Percentiles rank a stretch among this genome's conserved stretches.
These are phyloP conservation scores for Scedosporium apiospermum DNA, from an alignment of 2,329 filamentous ascomycete species.

Conservation along the genomic window DNA sequence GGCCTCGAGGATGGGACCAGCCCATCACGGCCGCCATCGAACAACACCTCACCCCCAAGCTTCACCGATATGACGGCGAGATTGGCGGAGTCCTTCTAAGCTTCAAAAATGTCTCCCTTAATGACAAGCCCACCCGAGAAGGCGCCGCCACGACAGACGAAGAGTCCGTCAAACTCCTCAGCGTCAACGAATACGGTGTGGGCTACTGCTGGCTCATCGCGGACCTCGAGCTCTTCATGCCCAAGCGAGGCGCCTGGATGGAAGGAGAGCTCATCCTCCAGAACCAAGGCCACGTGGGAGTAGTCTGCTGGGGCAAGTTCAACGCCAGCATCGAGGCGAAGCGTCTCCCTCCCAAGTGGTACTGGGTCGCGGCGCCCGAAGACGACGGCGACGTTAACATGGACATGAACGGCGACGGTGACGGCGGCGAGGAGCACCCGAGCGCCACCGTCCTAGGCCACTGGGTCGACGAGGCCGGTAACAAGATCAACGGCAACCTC, in stretches of 20 bases:
- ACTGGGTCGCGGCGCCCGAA: conserved; percentile 45
- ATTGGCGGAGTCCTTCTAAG: conserved; percentile 66
- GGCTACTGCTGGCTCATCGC: conserved; percentile 83
- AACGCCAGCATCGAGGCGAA: conserved; percentile 76
- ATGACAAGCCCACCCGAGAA: conserved; percentile 44
- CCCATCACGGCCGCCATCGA: conserved; percentile 62
- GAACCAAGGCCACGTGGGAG: conserved; percentile 78
- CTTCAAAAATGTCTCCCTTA: conserved; percentile 60
- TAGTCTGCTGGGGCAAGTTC: conserved; percentile 86
- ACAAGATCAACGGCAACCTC: conserved; percentile 60
- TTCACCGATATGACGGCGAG: conserved; percentile 67
- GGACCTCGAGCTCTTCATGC: conserved; percentile 76
- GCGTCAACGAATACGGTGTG: conserved; percentile 74
- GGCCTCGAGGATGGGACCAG: conserved; percentile 58
- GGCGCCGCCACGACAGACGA: conserved; percentile 38
- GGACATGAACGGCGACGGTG: conserved; percentile 18
- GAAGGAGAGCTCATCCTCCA: conserved; percentile 79
- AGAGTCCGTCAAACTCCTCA: conserved; percentile 33
- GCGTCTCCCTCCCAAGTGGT: conserved; percentile 69
- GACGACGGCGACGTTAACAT: conserved; percentile 1
- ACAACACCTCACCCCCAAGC: conserved; percentile 64
- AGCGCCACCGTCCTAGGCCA: conserved; percentile 37
- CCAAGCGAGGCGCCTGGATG: conserved; percentile 61
- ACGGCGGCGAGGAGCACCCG: conserved; percentile 1
- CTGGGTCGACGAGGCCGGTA: conserved; percentile 65